A percentile compares a stretch with the other conserved stretches of the same genome.
Evolutionary conservation across 1,284 basidiomycete species (phyloP).

Genomic region (Austropuccinia psidii): DNA sequence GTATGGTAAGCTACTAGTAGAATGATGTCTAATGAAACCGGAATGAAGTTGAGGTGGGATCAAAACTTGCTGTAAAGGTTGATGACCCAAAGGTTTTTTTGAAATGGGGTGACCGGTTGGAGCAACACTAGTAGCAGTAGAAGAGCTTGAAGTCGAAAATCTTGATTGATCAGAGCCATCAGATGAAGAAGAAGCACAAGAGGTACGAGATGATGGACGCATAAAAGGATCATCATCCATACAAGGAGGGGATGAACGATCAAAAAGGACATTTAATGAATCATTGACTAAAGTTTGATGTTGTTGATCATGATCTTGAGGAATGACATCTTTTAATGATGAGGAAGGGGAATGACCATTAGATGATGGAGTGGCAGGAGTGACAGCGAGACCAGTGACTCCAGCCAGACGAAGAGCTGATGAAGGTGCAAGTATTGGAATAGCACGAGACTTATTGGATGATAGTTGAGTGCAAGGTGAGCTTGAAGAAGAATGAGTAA

Average conservation of each 20-base stretch:
- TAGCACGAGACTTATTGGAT: slow-evolving; percentile 23
- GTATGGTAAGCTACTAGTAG: slow-evolving; percentile 1
- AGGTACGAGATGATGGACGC: slow-evolving; percentile 14
- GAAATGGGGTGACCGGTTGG: background rate
- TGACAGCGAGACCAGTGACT: background rate
- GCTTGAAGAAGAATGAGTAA: background rate
- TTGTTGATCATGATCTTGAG: background rate
- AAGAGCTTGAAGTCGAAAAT: slow-evolving; percentile 8
- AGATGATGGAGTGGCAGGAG: slow-evolving; percentile 1
- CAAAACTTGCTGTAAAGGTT: background rate
- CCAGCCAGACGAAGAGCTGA: background rate
- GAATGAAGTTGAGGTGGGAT: background rate
- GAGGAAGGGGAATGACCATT: background rate
- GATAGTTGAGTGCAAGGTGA: background rate
- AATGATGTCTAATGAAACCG: slow-evolving; percentile 6
- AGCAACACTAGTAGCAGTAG: slow-evolving; percentile 11
- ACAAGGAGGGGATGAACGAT: background rate
- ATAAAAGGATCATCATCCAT: slow-evolving; percentile 5
- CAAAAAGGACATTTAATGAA: background rate
- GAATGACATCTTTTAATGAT: background rate
- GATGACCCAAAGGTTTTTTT: slow-evolving; percentile 1
- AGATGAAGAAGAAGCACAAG: slow-evolving; percentile 23
- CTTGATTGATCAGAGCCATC: slow-evolving; percentile 27
- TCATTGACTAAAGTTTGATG: background rate
- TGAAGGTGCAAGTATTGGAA: slow-evolving; percentile 21